These are phyloP conservation scores for Zymoseptoria passerinii DNA, from an alignment of 2,329 filamentous ascomycete species.

Conservation along the genomic window DNA sequence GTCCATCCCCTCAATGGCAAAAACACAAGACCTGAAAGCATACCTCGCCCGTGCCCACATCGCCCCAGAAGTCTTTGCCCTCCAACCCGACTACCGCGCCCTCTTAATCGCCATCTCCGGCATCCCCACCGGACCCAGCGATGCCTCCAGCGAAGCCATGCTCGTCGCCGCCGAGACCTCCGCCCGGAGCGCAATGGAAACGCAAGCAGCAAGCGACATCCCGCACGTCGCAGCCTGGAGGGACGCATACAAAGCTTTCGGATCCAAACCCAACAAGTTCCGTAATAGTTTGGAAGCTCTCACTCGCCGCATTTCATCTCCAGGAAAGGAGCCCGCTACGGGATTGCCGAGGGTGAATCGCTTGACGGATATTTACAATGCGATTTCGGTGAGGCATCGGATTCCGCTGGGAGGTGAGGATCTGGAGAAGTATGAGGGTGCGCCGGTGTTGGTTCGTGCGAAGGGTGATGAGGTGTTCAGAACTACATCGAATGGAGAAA, in stretches of 20 bases:
- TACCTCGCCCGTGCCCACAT: constrained; percentile 10
- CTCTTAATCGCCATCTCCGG: constrained; percentile 30
- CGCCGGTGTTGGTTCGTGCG: constrained; percentile 26
- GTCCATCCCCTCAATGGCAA: neutral
- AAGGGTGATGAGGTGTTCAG: constrained; percentile 31
- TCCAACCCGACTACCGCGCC: constrained; percentile 33
- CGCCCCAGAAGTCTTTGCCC: constrained; percentile 25
- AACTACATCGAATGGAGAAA: constrained; percentile 26
- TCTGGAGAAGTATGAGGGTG: constrained; percentile 31
- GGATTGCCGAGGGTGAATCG: constrained; percentile 33
- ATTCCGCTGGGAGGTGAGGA: constrained; percentile 35
- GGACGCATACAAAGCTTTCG: constrained; percentile 33
- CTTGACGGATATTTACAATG: constrained; percentile 35
- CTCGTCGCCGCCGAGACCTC: constrained; percentile 25
- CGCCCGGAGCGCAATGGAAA: constrained; percentile 3
- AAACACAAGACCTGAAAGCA: constrained; percentile 2
- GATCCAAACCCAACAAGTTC: constrained; percentile 33
- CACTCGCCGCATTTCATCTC: constrained; percentile 24
- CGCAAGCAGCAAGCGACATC: constrained; percentile 25
- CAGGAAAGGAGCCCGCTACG: constrained; percentile 9
- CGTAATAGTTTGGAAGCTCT: constrained; percentile 33
- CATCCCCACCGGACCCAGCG: constrained; percentile 27
- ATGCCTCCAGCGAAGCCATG: constrained; percentile 26
- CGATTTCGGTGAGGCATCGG: constrained; percentile 33
- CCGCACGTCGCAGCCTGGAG: constrained; percentile 34